A percentile compares a stretch with the other conserved stretches of the same genome.
These are phyloP conservation scores for Wickerhamiella domercqiae DNA, from an alignment of 805 yeast genomes.

Conservation along the genomic window DNA sequence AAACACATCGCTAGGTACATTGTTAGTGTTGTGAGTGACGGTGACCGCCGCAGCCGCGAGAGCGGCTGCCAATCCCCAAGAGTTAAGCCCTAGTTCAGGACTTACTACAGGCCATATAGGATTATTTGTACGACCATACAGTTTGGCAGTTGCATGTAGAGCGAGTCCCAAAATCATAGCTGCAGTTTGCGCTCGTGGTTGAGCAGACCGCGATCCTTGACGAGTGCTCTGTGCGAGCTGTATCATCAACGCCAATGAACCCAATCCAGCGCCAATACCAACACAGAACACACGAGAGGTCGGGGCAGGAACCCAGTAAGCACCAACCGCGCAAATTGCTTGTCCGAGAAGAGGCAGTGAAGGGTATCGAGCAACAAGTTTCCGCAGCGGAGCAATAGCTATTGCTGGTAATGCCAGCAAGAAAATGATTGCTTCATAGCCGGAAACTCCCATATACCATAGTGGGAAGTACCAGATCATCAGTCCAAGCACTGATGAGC, in stretches of 20 bases:
- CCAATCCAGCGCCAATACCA: slow-evolving; percentile 52
- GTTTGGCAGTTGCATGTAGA: slow-evolving; percentile 58
- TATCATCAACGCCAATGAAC: slow-evolving; percentile 40
- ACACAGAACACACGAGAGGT: slow-evolving; percentile 49
- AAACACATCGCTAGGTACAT: background rate
- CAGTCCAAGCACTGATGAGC: slow-evolving; percentile 61
- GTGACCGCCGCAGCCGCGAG: slow-evolving; percentile 49
- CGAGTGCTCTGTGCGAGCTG: slow-evolving; percentile 29
- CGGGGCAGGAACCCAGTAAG: slow-evolving; percentile 56
- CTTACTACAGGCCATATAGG: slow-evolving; percentile 96
- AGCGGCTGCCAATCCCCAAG: slow-evolving; percentile 51
- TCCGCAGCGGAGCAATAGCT: slow-evolving; percentile 30
- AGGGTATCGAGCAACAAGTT: slow-evolving; percentile 31
- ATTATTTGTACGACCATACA: slow-evolving; percentile 65
- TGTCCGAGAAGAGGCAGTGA: slow-evolving; percentile 40
- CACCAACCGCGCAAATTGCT: slow-evolving; percentile 61
- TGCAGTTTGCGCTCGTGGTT: slow-evolving; percentile 27
- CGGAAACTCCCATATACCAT: slow-evolving; percentile 96
- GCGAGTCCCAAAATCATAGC: slow-evolving; percentile 60
- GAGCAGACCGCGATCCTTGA: slow-evolving; percentile 21
- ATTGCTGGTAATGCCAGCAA: slow-evolving; percentile 43
- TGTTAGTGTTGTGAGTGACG: slow-evolving; percentile 2
- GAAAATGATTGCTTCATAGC: slow-evolving; percentile 65
- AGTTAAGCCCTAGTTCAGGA: slow-evolving; percentile 62
- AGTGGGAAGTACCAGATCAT: slow-evolving; percentile 95